Percentiles rank a stretch among this genome's conserved stretches.
phyloP scores from a whole-genome alignment of 805 yeast genomes.

The Saturnispora saitoi region DNA sequence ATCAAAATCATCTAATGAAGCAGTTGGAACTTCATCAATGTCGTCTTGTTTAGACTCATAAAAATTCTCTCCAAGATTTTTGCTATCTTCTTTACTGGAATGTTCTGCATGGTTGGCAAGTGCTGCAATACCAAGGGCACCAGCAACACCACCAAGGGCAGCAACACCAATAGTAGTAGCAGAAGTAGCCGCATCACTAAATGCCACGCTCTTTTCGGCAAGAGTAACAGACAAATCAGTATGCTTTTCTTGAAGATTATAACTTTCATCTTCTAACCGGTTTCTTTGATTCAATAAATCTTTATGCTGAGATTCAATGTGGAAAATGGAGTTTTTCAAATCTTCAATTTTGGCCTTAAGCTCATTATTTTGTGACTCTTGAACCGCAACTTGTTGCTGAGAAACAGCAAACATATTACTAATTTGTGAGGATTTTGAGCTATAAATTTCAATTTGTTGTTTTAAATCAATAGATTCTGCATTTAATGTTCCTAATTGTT shows the following conservation, averaged over 20 bases:
- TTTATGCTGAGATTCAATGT: slow-evolving; percentile 22
- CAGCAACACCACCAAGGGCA: slow-evolving; percentile 18
- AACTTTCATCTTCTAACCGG: slow-evolving; percentile 32
- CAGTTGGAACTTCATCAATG: slow-evolving; percentile 26
- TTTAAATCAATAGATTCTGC: slow-evolving; percentile 57
- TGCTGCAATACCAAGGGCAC: background rate
- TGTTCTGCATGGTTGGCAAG: background rate
- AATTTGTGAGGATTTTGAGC: slow-evolving; percentile 51
- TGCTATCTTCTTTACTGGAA: background rate
- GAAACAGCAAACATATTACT: slow-evolving; percentile 56
- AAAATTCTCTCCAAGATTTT: no score
- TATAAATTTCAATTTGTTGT: slow-evolving; percentile 43
- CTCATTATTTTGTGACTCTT: slow-evolving; percentile 39
- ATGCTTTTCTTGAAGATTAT: slow-evolving; percentile 31
- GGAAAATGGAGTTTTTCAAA: slow-evolving; percentile 21
- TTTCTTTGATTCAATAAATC: slow-evolving; percentile 16
- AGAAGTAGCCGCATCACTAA: slow-evolving; percentile 23
- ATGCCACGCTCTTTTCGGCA: slow-evolving; percentile 26
- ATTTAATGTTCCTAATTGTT: slow-evolving; percentile 55
- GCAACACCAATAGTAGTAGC: slow-evolving; percentile 24
- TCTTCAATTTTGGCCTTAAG: slow-evolving; percentile 20
- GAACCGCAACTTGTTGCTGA: slow-evolving; percentile 59
- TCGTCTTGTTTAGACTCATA: background rate
- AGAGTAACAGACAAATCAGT: slow-evolving; percentile 26
- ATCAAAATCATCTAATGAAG: slow-evolving; percentile 26